These are phyloP conservation scores for Colletotrichum sublineola DNA, from an alignment of 2,329 filamentous ascomycete genomes.

Conservation along the genomic window DNA sequence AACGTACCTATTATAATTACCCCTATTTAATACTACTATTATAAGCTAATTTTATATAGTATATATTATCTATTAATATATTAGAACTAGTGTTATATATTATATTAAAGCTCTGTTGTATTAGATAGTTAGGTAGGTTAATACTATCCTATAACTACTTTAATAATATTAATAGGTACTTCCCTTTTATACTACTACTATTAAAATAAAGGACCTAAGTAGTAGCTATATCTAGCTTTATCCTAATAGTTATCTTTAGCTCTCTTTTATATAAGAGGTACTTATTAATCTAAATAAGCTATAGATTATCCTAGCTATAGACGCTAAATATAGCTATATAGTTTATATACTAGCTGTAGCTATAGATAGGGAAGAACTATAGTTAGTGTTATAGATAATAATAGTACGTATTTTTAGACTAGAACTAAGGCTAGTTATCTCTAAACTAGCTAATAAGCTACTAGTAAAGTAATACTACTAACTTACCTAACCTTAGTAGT, in stretches of 20 bases:
- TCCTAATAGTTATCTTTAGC: background rate
- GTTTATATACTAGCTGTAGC: constrained; percentile 10
- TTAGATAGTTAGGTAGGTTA: background rate
- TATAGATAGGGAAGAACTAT: no score
- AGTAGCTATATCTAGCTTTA: constrained; percentile 10
- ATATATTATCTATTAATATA: background rate
- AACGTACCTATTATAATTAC: constrained; percentile 10
- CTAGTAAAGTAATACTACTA: background rate
- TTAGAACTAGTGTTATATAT: constrained; percentile 21
- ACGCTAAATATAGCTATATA: constrained; percentile 11
- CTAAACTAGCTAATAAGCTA: background rate
- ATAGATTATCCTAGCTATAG: constrained; percentile 1
- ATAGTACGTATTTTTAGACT: background rate
- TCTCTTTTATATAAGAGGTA: constrained; percentile 10
- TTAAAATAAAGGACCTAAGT: constrained; percentile 35
- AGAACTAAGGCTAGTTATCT: background rate
- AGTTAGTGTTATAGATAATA: background rate
- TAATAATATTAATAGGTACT: constrained; percentile 48
- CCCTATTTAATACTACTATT: background rate
- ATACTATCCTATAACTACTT: constrained; percentile 46
- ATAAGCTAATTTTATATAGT: no score
- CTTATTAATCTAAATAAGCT: background rate
- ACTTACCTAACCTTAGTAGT: background rate
- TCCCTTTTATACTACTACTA: constrained; percentile 48
- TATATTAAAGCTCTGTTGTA: constrained; percentile 26